These are phyloP conservation scores for Trichoderma sp. DNA, from an alignment of 2,329 filamentous ascomycete genomes.

Conservation along the genomic window DNA sequence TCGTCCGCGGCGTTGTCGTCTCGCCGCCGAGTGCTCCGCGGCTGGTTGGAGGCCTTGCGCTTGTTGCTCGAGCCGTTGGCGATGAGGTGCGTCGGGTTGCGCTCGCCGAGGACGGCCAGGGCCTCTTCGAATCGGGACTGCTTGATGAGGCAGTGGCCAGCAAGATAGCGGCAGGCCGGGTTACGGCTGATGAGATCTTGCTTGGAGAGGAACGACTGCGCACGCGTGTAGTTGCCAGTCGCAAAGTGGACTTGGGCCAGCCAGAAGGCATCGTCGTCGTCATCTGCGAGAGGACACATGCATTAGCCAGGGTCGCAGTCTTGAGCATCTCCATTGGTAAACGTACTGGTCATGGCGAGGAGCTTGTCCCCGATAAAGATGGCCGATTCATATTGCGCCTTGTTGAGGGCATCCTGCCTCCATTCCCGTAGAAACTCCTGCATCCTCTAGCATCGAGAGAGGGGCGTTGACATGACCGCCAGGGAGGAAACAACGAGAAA, in stretches of 20 bases:
- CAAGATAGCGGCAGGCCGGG: slow-evolving; percentile 86
- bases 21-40: slow-evolving; percentile 40
- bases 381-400: slow-evolving; percentile 93
- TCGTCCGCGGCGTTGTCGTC: slow-evolving; percentile 57
- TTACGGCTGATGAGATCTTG: slow-evolving; percentile 81
- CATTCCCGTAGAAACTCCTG: slow-evolving; percentile 91
- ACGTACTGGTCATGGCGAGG: slow-evolving; percentile 84
- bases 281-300: slow-evolving; percentile 58
- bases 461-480: background rate
- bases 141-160: slow-evolving; percentile 91
- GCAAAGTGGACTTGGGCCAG: slow-evolving; percentile 98
- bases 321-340: background rate
- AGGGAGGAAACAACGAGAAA: background rate
- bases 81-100: slow-evolving; percentile 89
- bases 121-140: slow-evolving; percentile 90
- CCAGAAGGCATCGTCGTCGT: slow-evolving; percentile 94
- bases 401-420: slow-evolving; percentile 93
- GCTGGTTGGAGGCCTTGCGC: slow-evolving; percentile 40
- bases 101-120: slow-evolving; percentile 81
- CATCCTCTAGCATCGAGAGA: slow-evolving; percentile 57
- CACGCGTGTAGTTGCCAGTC: slow-evolving; percentile 91
- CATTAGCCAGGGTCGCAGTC: slow-evolving; percentile 21
- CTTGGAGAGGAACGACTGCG: slow-evolving; percentile 80
- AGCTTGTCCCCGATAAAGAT: slow-evolving; percentile 98
- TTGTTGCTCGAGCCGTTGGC: slow-evolving; percentile 52